Percentiles rank a stretch among this genome's conserved stretches.
Evolutionary conservation across 371 early-diverging fungal genomes (phyloP).

Genomic region (Capniomyces stellatus): DNA sequence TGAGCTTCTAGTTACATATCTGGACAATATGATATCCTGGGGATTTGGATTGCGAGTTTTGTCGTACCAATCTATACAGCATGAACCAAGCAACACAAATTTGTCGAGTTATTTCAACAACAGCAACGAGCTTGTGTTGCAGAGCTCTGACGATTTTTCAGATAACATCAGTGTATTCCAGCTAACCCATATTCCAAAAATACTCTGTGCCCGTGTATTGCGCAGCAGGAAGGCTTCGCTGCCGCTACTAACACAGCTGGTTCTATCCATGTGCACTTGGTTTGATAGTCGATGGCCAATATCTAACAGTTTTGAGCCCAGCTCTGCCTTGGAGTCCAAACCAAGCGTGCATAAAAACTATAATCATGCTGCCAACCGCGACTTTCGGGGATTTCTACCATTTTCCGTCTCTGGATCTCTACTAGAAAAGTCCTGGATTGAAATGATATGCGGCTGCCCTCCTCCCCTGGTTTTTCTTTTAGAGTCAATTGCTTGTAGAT

Average conservation of each 20-base stretch:
- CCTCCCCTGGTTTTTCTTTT: slow-evolving; percentile 2
- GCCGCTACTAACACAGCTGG: not conserved
- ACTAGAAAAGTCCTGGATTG: not conserved
- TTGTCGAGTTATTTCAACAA: not conserved
- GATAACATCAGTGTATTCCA: not conserved
- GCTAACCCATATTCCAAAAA: not conserved
- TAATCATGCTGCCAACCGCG: too few relatives aligned
- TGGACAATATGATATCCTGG: not conserved
- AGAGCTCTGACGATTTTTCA: not conserved
- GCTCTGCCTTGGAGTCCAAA: not conserved
- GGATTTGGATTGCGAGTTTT: not conserved
- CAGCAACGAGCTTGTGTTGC: not conserved
- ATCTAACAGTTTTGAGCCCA: not conserved
- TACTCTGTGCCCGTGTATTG: not conserved
- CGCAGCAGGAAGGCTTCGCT: not conserved
- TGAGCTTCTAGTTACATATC: not conserved
- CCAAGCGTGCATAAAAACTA: not conserved
- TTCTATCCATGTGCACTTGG: slow-evolving; percentile 2
- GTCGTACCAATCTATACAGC: not conserved
- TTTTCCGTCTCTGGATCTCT: not conserved
- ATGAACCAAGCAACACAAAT: not conserved
- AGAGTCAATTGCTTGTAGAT: slow-evolving; percentile 1
- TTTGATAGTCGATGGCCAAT: not conserved
- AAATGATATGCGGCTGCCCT: not conserved
- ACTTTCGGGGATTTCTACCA: not conserved